Conservation (phyloP, 2,329 filamentous ascomycete genomes). For the Epichloe brachyelytri region DNA sequence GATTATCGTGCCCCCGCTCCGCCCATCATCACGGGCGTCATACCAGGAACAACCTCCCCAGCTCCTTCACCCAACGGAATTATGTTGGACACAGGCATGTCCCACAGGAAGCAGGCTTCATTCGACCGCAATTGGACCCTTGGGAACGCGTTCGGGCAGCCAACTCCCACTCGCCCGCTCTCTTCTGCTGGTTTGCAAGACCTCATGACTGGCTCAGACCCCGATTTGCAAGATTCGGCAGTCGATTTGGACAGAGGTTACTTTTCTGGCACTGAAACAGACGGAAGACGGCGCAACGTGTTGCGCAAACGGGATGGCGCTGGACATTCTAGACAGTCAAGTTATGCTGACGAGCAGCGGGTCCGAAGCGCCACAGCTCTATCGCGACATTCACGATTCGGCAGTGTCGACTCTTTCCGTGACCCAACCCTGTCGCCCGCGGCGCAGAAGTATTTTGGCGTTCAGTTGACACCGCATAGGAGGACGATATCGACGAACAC, state of each 20-base stretch:
- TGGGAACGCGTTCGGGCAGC: constrained; percentile 33
- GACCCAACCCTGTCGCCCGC: constrained; percentile 50
- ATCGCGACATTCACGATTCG: constrained; percentile 64
- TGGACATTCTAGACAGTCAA: constrained; percentile 57
- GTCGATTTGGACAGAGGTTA: constrained; percentile 75
- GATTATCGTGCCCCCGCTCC: constrained; percentile 42
- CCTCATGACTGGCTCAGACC: constrained; percentile 21
- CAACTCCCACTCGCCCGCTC: constrained; percentile 29
- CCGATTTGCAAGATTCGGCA: constrained; percentile 32
- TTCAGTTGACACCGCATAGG: constrained; percentile 34
- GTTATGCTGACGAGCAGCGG: constrained; percentile 63
- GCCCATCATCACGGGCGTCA: constrained; percentile 8
- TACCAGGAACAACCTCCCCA: constrained; percentile 9
- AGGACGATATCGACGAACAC: constrained; percentile 49
- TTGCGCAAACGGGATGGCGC: constrained; percentile 63
- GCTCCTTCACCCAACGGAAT: constrained; percentile 31
- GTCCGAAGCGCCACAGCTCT: constrained; percentile 51
- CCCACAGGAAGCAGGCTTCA: constrained; percentile 53
- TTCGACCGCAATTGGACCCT: constrained; percentile 61
- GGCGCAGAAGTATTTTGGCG: constrained; percentile 57
- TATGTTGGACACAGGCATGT: constrained; percentile 25
- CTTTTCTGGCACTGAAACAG: constrained; percentile 79
- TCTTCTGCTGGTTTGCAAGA: constrained; percentile 41
- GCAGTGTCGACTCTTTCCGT: constrained; percentile 62
- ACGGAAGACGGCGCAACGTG: constrained; percentile 62